Percentiles rank a stretch among this genome's conserved stretches.
Evolutionary conservation across 129 eudicot species (phyloP).

Genomic region (Silybum marianum): DNA sequence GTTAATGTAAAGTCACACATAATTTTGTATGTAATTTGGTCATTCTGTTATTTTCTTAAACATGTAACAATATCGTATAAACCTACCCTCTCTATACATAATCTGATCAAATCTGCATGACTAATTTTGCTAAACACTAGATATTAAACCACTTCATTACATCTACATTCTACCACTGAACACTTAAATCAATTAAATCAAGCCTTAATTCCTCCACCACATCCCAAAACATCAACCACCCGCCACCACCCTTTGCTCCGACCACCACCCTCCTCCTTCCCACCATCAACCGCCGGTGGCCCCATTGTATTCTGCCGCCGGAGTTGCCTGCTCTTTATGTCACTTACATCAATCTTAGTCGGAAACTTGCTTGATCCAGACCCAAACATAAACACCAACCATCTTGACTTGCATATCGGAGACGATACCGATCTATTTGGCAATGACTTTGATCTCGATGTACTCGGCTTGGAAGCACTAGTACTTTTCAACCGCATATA

Average conservation of each 20-base stretch:
- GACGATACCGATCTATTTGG: slow-evolving; percentile 30
- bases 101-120: neutral
- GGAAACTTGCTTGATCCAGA: slow-evolving; percentile 35
- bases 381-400: slow-evolving; percentile 52
- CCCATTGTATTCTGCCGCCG: slow-evolving; percentile 22
- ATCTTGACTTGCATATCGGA: slow-evolving; percentile 41
- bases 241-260: slow-evolving; percentile 28
- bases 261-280: neutral
- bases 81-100: no score
- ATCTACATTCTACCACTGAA: neutral
- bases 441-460: slow-evolving; percentile 35
- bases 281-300: neutral
- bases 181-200: neutral
- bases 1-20: no score
- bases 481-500: slow-evolving; percentile 17
- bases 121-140: neutral
- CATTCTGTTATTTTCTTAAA: no score
- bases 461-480: neutral
- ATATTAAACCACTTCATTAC: neutral
- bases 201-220: slow-evolving; percentile 26
- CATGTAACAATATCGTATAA: no score
- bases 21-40: no score
- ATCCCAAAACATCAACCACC: slow-evolving; percentile 42
- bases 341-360: slow-evolving; percentile 43
- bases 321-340: slow-evolving; percentile 51